These are phyloP conservation scores for Ciborinia camelliae DNA, from an alignment of 2,329 filamentous ascomycete species.

Conservation along the genomic window DNA sequence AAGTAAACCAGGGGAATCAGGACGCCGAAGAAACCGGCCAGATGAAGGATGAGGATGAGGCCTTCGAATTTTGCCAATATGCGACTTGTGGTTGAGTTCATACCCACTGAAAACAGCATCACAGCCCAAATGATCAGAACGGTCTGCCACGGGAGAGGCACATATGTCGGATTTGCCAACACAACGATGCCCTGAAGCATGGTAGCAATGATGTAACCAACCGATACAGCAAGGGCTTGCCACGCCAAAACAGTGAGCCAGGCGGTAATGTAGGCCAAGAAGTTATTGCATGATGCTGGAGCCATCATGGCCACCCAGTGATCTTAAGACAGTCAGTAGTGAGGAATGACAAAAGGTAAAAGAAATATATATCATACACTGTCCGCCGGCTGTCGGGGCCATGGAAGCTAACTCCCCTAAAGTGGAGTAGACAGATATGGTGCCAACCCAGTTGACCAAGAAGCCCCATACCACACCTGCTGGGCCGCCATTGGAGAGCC, in stretches of 20 bases:
- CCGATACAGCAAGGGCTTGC: conserved; percentile 39
- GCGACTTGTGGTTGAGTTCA: conserved; percentile 47
- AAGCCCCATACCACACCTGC: conserved; percentile 42
- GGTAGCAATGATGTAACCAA: conserved; percentile 44
- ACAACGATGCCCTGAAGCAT: conserved; percentile 46
- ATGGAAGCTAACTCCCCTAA: conserved; percentile 23
- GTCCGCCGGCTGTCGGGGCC: conserved; percentile 38
- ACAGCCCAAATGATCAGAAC: conserved; percentile 44
- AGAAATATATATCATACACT: too few relatives aligned
- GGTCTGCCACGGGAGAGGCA: conserved; percentile 41
- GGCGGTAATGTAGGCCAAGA: conserved; percentile 39
- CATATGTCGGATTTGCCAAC: conserved; percentile 39
- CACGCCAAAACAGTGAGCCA: conserved; percentile 53
- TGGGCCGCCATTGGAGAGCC: conserved; percentile 13
- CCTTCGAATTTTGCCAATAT: conserved; percentile 50
- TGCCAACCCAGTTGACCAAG: conserved; percentile 30
- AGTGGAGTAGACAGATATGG: conserved; percentile 20
- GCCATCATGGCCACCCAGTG: conserved; percentile 15
- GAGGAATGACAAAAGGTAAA: too few relatives aligned
- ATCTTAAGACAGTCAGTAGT: too few relatives aligned
- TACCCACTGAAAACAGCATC: conserved; percentile 40
- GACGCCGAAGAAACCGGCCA: background rate
- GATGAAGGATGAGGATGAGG: conserved; percentile 37
- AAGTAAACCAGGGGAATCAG: background rate
- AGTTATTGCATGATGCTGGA: background rate